Base-by-base conservation (phyloP, 768 basidiomycete genomes). In the Rubroboletus satanas region DNA sequence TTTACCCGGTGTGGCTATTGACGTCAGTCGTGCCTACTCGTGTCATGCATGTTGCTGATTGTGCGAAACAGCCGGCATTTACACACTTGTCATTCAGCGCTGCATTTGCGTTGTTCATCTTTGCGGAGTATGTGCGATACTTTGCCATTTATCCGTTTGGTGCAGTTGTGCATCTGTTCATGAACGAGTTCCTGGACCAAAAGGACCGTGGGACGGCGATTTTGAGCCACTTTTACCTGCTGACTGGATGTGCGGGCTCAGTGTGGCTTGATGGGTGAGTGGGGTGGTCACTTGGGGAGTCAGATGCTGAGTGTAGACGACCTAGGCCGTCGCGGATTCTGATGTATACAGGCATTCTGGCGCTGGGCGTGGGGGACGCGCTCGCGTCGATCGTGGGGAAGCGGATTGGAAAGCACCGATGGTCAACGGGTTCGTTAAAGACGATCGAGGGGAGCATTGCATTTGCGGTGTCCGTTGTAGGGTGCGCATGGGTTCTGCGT, bases 121-220 rank as follows among this genome's bases (percentile, higher is more conserved):
- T 99, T 69, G 86, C 91, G 54, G 97, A 99, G 75, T 98, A 98
- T 75, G 83, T 98, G 59, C 91, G 97, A 55, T 99, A 98, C 73
- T 99, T 98, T 72, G 97, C 97, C 36, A 82, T 99, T 46, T 98
- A 97, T 74, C 97, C 97, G 4, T 90, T 98, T 63, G 93, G 94
- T 14, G 95, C 90, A 10, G 77, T 84, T 11, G 84, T 99, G 18
- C 97, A 99, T 73, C 75, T 98, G 52, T 99, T 99, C 72, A 85
- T 99, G 84, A 90, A 89, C 74, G 97, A 99, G 69, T 99, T 99
- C 67, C 76, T 98, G 69, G 97, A 99, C 73, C 81, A 87, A 63
- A 91, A 92, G 73, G 97, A 99, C 71, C 81, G 86, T 47, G 97
- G 97, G 4, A 96, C 95, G 11, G 97, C 94, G 28, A 95, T 99